A percentile compares a stretch with the other conserved stretches of the same genome.
Evolutionary conservation across 129 eudicot species (phyloP).

Genomic region (Tanacetum coccineum): DNA sequence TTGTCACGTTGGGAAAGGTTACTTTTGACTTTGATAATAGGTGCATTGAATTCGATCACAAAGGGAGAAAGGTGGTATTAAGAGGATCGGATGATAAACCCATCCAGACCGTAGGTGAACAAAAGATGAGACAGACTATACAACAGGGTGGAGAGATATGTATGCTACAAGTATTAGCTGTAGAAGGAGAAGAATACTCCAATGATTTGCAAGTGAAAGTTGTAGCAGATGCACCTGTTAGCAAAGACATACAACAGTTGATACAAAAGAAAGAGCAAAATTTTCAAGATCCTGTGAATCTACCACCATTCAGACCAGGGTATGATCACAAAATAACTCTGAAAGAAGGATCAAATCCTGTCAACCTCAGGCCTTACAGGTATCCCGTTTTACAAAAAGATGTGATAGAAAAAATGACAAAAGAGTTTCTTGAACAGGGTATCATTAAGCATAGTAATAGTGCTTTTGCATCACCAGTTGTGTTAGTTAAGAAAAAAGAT

Average conservation of each 20-base stretch:
- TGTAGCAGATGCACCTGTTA: not conserved
- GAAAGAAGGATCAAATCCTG: not conserved
- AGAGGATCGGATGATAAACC: not conserved
- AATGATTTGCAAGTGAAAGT: not conserved
- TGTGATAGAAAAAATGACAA: not conserved
- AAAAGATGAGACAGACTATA: not conserved
- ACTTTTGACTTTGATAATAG: too few species aligned
- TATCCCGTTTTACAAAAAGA: not conserved
- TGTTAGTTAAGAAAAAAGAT: constrained; percentile 20
- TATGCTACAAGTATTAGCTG: not conserved
- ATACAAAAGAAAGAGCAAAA: not conserved
- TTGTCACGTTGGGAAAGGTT: too few species aligned
- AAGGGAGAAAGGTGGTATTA: not conserved
- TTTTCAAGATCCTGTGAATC: not conserved
- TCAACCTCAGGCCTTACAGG: not conserved
- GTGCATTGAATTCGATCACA: too few species aligned
- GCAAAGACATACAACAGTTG: not conserved
- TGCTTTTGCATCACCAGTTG: constrained; percentile 11
- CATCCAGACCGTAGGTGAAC: not conserved
- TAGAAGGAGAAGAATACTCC: not conserved
- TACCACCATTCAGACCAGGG: not conserved
- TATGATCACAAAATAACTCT: not conserved
- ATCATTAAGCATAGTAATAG: not conserved
- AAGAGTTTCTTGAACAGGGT: constrained; percentile 1
- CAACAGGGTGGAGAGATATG: not conserved